Conservation (phyloP, 2,329 filamentous ascomycete genomes). For the Fusarium xylarioides region DNA sequence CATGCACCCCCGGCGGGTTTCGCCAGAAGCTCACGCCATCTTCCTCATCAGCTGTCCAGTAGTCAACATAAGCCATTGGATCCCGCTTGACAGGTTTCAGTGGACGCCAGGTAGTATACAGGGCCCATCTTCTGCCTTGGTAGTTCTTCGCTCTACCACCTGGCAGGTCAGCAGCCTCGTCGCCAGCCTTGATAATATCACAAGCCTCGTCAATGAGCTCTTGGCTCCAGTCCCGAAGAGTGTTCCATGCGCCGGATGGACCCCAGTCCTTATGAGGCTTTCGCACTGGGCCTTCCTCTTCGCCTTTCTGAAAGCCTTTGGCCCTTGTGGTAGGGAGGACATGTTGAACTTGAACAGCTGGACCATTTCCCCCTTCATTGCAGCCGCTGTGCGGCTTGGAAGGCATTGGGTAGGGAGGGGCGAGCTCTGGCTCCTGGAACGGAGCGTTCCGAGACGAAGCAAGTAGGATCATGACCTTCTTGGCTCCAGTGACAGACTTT, state of each 20-base stretch:
- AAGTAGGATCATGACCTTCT: neutral
- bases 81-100: neutral
- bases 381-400: accelerated
- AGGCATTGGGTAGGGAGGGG: neutral
- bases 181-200: neutral
- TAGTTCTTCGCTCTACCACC: neutral
- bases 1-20: neutral
- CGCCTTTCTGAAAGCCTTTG: neutral
- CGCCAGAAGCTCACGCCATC: neutral
- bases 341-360: neutral
- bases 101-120: neutral
- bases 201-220: neutral
- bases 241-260: neutral
- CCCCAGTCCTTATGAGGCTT: neutral
- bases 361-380: accelerated
- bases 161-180: neutral
- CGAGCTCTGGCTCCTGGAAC: neutral
- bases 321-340: neutral
- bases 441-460: neutral
- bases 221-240: neutral
- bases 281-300: neutral
- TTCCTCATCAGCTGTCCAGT: neutral
- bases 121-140: neutral
- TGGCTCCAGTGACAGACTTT: neutral
- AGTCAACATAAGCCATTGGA: neutral